Evolutionary conservation across 2,329 filamentous ascomycete species (phyloP).

Genomic region (Exophiala lecanii-corni): DNA sequence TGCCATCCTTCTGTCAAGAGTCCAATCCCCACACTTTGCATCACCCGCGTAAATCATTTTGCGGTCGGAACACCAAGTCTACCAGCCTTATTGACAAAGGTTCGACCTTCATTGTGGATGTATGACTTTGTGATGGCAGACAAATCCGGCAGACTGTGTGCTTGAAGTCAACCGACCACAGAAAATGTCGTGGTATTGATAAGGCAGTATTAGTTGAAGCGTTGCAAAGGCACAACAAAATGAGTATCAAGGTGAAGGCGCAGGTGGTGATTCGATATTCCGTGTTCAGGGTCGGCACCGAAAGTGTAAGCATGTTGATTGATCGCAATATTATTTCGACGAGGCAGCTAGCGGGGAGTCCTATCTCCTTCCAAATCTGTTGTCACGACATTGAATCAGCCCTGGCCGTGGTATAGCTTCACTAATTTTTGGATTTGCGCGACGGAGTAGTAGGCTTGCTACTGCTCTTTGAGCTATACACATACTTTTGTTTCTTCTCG

Average conservation of each 20-base stretch:
- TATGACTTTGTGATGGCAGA: background rate
- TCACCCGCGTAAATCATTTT: background rate
- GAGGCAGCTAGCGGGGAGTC: constrained; percentile 21
- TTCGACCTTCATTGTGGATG: background rate
- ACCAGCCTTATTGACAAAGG: background rate
- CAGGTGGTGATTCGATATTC: constrained; percentile 7
- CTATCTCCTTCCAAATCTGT: constrained; percentile 95
- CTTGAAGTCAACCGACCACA: background rate
- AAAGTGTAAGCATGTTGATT: constrained; percentile 8
- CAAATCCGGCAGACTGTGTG: background rate
- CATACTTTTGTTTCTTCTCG: constrained; percentile 99
- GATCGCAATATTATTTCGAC: constrained; percentile 13
- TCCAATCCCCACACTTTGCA: constrained; percentile 1
- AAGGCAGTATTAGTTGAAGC: constrained; percentile 10
- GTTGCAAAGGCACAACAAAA: constrained; percentile 11
- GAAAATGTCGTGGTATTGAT: constrained; percentile 14
- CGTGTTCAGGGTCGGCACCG: background rate
- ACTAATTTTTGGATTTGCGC: constrained; percentile 67
- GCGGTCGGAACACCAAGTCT: background rate
- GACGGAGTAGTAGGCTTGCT: constrained; percentile 66
- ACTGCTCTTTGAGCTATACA: constrained; percentile 67
- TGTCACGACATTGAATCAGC: constrained; percentile 67
- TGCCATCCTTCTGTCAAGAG: constrained; percentile 10
- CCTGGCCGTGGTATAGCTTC: constrained; percentile 28
- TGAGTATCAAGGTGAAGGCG: constrained; percentile 10